These are phyloP conservation scores for Trametes punicea DNA, from an alignment of 768 basidiomycete genomes.

Conservation along the genomic window DNA sequence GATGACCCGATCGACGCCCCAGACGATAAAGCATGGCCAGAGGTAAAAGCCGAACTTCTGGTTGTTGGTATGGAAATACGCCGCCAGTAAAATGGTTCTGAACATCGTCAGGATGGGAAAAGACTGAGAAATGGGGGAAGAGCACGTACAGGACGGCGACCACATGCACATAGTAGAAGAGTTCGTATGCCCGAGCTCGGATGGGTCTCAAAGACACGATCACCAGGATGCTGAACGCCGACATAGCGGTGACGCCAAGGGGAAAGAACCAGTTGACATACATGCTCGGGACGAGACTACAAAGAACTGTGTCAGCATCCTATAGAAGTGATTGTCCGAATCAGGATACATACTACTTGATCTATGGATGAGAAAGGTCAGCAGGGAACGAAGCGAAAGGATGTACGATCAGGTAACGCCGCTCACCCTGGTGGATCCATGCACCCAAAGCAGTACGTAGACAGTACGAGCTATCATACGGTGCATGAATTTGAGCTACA, in stretches of 20 bases:
- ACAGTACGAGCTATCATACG: constrained; percentile 47
- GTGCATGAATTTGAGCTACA: constrained; percentile 42
- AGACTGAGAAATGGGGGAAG: not conserved
- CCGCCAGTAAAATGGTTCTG: constrained; percentile 33
- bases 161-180: constrained; percentile 51
- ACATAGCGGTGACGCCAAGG: constrained; percentile 36
- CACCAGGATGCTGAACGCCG: constrained; percentile 39
- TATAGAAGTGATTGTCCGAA: not conserved
- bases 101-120: not conserved
- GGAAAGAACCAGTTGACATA: constrained; percentile 25
- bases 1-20: constrained; percentile 54
- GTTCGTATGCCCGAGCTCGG: constrained; percentile 45
- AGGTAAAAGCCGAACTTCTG: constrained; percentile 34
- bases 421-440: constrained; percentile 27
- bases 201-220: constrained; percentile 47
- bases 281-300: not conserved
- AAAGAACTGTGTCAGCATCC: not conserved
- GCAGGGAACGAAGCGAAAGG: not conserved
- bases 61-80: constrained; percentile 29
- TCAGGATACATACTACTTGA: constrained; percentile 33
- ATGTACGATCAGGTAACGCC: too few relatives aligned
- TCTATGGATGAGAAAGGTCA: constrained; percentile 4
- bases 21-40: constrained; percentile 51
- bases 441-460: constrained; percentile 48
- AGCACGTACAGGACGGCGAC: constrained; percentile 38